Evolutionary conservation across 2,329 filamentous ascomycete genomes (phyloP).

Genomic region (Ophiocordyceps polyrhachis-furcata): DNA sequence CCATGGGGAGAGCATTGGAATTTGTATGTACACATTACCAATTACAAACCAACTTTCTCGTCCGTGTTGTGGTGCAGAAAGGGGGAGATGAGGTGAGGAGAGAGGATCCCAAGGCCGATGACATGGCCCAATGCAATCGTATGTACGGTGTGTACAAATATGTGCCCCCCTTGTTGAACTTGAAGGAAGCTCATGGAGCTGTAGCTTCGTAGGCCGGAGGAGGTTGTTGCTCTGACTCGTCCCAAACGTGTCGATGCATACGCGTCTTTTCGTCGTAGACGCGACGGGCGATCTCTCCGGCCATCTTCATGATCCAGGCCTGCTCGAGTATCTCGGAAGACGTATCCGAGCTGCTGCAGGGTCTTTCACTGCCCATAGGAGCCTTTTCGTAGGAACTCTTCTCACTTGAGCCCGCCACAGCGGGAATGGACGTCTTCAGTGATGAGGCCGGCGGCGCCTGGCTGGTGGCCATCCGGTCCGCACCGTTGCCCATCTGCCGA

Average conservation of each 20-base stretch:
- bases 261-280: slow-evolving; percentile 71
- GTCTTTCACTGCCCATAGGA: slow-evolving; percentile 13
- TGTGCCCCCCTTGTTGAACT: not conserved
- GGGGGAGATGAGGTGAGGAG: not conserved
- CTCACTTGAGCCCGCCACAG: slow-evolving; percentile 7
- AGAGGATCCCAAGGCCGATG: not conserved
- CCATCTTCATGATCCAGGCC: slow-evolving; percentile 86
- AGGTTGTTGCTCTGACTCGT: slow-evolving; percentile 35
- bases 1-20: not conserved
- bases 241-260: slow-evolving; percentile 14
- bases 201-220: slow-evolving; percentile 43
- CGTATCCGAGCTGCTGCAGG: slow-evolving; percentile 22
- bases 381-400: slow-evolving; percentile 14
- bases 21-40: slow-evolving; percentile 1
- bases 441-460: not conserved
- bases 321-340: slow-evolving; percentile 52
- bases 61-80: not conserved
- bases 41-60: not conserved
- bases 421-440: not conserved
- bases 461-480: not conserved
- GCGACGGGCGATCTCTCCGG: slow-evolving; percentile 70
- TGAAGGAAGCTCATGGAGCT: slow-evolving; percentile 14
- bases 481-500: slow-evolving; percentile 6
- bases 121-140: not conserved
- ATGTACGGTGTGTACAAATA: slow-evolving; percentile 6